Evolutionary conservation across 2,329 filamentous ascomycete genomes (phyloP).

Genomic region (Aspergillus awamori): DNA sequence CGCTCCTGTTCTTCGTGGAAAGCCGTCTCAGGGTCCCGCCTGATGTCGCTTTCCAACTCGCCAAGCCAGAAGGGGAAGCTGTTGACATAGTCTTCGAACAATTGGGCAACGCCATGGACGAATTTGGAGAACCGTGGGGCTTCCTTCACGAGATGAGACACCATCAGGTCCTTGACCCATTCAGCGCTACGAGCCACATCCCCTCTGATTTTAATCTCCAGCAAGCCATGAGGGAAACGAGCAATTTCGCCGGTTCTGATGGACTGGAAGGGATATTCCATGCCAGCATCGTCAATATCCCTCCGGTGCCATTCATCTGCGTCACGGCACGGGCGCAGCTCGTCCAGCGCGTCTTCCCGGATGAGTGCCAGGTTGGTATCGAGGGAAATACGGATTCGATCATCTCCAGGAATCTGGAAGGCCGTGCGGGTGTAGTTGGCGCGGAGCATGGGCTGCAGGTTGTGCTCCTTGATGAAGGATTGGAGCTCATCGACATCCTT

Average conservation of each 20-base stretch:
- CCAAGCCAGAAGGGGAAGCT: constrained; percentile 94
- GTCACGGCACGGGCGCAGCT: constrained; percentile 82
- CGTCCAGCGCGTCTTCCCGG: constrained; percentile 72
- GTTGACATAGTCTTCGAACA: constrained; percentile 97
- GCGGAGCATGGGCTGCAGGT: constrained; percentile 80
- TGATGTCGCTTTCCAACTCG: constrained; percentile 89
- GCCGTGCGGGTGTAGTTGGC: constrained; percentile 94
- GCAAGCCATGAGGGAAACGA: constrained; percentile 83
- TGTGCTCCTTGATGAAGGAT: constrained; percentile 73
- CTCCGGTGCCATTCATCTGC: constrained; percentile 86
- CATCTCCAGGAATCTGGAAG: constrained; percentile 93
- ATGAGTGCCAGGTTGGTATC: constrained; percentile 93
- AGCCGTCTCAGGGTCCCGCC: constrained; percentile 84
- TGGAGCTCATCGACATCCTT: constrained; percentile 76
- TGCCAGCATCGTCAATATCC: constrained; percentile 80
- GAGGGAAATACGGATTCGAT: constrained; percentile 86
- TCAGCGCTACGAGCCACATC: constrained; percentile 64
- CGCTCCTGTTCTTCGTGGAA: constrained; percentile 90
- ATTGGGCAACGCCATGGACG: constrained; percentile 83
- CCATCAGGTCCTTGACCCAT: constrained; percentile 91
- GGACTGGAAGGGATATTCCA: constrained; percentile 84
- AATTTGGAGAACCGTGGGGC: constrained; percentile 95
- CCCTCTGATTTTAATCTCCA: constrained; percentile 84
- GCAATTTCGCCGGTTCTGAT: constrained; percentile 90
- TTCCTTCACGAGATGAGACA: constrained; percentile 87